phyloP scores from a whole-genome alignment of 108 stramenopile genomes.

The Cyclotella sp. region DNA sequence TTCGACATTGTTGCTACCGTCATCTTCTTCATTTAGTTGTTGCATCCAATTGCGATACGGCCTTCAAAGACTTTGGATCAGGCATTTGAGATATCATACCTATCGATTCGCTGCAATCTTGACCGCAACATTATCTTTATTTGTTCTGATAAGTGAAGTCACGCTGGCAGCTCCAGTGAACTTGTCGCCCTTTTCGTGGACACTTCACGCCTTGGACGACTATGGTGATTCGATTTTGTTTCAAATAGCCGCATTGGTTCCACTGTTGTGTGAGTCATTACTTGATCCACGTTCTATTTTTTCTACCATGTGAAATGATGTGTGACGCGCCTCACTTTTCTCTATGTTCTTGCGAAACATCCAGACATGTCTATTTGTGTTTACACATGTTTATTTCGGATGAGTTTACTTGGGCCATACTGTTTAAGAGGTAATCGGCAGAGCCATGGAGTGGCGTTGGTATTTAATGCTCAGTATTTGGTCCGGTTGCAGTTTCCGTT shows the following conservation, averaged over 20 bases:
- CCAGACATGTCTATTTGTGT: slow-evolving; percentile 62
- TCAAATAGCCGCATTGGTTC: slow-evolving; percentile 57
- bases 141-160: slow-evolving; percentile 74
- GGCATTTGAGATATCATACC: slow-evolving; percentile 46
- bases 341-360: neutral
- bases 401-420: slow-evolving; percentile 64
- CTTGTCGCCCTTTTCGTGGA: slow-evolving; percentile 63
- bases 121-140: slow-evolving; percentile 52
- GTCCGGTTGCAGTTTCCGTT: slow-evolving; percentile 73
- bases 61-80: slow-evolving; percentile 49
- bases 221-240: slow-evolving; percentile 39
- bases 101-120: slow-evolving; percentile 55
- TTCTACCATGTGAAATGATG: neutral
- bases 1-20: slow-evolving; percentile 13
- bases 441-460: slow-evolving; percentile 63
- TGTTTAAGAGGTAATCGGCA: slow-evolving; percentile 52
- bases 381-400: slow-evolving; percentile 57
- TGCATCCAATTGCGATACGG: slow-evolving; percentile 17
- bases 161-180: slow-evolving; percentile 52
- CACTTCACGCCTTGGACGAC: slow-evolving; percentile 33
- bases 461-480: slow-evolving; percentile 87
- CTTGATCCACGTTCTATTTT: neutral
- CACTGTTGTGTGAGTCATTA: slow-evolving; percentile 50
- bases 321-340: neutral
- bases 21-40: neutral